A percentile compares a stretch with the other conserved stretches of the same genome.
phyloP scores from a whole-genome alignment of 768 basidiomycete genomes.

The Tricholoma terreum region DNA sequence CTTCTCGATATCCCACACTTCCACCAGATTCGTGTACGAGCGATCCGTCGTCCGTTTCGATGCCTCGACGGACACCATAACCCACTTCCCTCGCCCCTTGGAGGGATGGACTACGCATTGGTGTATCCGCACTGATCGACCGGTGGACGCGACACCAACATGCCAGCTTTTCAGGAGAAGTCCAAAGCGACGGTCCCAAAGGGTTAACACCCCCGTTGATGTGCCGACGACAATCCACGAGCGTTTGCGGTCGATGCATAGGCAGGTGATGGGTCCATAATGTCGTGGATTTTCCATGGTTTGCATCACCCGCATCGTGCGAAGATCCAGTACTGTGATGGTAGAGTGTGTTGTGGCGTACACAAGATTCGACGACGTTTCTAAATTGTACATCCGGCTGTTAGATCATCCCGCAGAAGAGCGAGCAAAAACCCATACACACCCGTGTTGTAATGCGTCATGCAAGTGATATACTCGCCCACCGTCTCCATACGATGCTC shows the following conservation, averaged over 20 bases:
- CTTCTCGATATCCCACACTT: slow-evolving; percentile 93
- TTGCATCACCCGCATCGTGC: slow-evolving; percentile 76
- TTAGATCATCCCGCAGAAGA: not conserved
- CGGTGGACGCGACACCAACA: slow-evolving; percentile 53
- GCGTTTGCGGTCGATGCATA: slow-evolving; percentile 81
- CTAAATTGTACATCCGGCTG: slow-evolving; percentile 23
- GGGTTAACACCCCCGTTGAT: slow-evolving; percentile 73
- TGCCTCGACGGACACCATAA: slow-evolving; percentile 78
- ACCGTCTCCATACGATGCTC: slow-evolving; percentile 71
- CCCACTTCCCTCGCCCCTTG: slow-evolving; percentile 85
- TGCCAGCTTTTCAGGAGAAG: slow-evolving; percentile 87
- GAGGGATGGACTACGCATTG: slow-evolving; percentile 82
- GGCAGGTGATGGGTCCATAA: slow-evolving; percentile 78
- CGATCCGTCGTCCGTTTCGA: slow-evolving; percentile 40
- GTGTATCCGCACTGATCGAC: slow-evolving; percentile 57
- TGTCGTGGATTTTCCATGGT: slow-evolving; percentile 83
- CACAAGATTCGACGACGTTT: slow-evolving; percentile 76
- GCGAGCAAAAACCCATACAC: slow-evolving; percentile 5
- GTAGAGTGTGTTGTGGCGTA: slow-evolving; percentile 81
- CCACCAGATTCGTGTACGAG: slow-evolving; percentile 55
- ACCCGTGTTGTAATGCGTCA: slow-evolving; percentile 82
- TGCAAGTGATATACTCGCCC: slow-evolving; percentile 81
- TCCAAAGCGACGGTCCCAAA: slow-evolving; percentile 97
- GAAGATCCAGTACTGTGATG: slow-evolving; percentile 76
- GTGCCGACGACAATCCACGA: slow-evolving; percentile 92